Evolutionary conservation across 305 asterid species (phyloP), one percentile per base, ranked within the genome.

Genomic region (Fraxinus paxiana): DNA sequence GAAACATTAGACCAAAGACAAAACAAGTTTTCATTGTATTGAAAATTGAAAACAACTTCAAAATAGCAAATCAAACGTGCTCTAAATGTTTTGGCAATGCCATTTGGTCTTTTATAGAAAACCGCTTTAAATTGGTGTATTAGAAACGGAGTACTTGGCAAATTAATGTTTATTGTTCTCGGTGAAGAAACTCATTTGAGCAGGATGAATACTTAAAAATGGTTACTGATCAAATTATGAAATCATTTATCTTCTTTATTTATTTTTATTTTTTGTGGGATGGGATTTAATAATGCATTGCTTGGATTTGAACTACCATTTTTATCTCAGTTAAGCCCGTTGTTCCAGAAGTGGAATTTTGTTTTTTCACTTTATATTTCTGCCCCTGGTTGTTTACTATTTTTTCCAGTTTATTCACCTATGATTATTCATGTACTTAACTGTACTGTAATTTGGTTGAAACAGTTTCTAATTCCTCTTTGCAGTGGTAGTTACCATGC

Each of bases 401-500:
- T 63, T 22, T 61, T 8, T 24, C n/a, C 31, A 22, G 34, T 24
- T 22, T 17, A 17, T 54, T 69, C 35, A 70, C 9, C 6, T 5
- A 3, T 59, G 10, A n/a, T 71, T 28, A 77, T n/a, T 30, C 7
- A 17, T 37, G 51, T 80, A 18, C 51, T 37, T 0, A 56, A 35
- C 33, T 61, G 20, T 79, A 10, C 8, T 70, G 38, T 37, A 8
- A 26, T 12, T 74, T 4, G 12, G 74, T 30, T 28, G 37, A 69
- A 67, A 13, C 74, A 69, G 22, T 30, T 69, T 69, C 38, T 69
- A 12, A 30, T 69, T 69, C 74, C 41, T 26, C 34, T 69, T 46
- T 86, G 54, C 74, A 78, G 3, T 77, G 90, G 98, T 77, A 85
- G 81, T 75, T 75, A 81, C 43, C 77, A 94, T 94, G 98, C 91